Percentiles rank a stretch among this genome's conserved stretches.
Evolutionary conservation across 768 basidiomycete genomes (phyloP).

Genomic region (Boletus rubescentipes): DNA sequence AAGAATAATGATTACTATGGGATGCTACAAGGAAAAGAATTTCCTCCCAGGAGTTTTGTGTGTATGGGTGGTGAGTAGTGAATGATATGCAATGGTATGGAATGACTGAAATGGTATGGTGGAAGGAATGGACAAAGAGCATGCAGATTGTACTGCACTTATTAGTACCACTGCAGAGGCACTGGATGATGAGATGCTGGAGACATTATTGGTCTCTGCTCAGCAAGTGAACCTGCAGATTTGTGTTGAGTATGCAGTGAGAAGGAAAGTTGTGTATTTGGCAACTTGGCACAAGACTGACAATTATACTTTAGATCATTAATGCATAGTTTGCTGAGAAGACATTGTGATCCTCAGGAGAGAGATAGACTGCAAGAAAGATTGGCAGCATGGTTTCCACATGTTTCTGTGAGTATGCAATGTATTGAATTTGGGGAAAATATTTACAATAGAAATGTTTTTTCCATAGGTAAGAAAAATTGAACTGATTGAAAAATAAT

Average conservation of each 20-base stretch:
- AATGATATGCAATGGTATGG: background rate
- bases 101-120: background rate
- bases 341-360: too few species aligned
- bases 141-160: background rate
- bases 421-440: too few species aligned
- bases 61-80: background rate
- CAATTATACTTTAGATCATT: background rate
- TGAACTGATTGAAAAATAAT: background rate
- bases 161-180: background rate
- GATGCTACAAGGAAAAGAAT: background rate
- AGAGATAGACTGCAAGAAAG: background rate
- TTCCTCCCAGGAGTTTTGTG: background rate
- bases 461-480: background rate
- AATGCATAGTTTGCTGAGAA: too few species aligned
- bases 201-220: background rate
- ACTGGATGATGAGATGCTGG: constrained; percentile 2
- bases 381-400: background rate
- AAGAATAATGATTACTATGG: background rate
- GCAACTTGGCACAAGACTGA: background rate
- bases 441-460: background rate
- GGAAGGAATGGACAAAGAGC: background rate
- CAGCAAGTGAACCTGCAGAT: background rate
- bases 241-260: background rate
- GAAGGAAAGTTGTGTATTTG: background rate
- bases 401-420: background rate